phyloP scores from a whole-genome alignment of 345 rosid genomes.

The Citrus mangshanensis region DNA sequence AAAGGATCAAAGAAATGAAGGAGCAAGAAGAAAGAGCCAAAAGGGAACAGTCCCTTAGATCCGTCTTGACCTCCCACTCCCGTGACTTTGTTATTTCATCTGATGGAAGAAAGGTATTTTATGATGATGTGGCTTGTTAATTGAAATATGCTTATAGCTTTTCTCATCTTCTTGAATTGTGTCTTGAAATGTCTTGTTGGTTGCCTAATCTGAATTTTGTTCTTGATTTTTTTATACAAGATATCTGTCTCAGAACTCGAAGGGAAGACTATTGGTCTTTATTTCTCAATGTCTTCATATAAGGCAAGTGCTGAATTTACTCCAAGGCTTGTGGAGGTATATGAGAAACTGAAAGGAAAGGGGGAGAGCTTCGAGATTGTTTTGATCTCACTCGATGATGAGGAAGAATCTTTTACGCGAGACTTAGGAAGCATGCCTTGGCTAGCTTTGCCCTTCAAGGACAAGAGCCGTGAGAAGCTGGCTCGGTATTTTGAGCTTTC shows the following conservation, averaged over 20 bases:
- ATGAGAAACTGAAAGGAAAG: slow-evolving; percentile 46
- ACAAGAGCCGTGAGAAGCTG: slow-evolving; percentile 46
- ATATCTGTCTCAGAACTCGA: slow-evolving; percentile 57
- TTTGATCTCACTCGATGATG: slow-evolving; percentile 49
- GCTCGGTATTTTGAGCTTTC: slow-evolving; percentile 50
- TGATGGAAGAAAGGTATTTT: slow-evolving; percentile 49
- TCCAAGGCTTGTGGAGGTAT: slow-evolving; percentile 45
- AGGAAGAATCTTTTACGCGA: slow-evolving; percentile 51
- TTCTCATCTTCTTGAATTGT: not conserved
- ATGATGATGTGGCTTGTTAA: not conserved
- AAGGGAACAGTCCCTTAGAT: slow-evolving; percentile 53
- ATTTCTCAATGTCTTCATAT: slow-evolving; percentile 37
- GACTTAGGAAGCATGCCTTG: slow-evolving; percentile 55
- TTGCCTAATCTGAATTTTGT: not conserved
- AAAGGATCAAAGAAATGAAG: slow-evolving; percentile 56
- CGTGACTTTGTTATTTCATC: slow-evolving; percentile 59
- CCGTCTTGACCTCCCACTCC: slow-evolving; percentile 45
- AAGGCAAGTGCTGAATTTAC: slow-evolving; percentile 39
- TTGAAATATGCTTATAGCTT: not conserved
- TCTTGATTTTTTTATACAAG: slow-evolving; percentile 23
- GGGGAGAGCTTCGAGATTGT: slow-evolving; percentile 66
- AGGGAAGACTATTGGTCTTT: slow-evolving; percentile 65
- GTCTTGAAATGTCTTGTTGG: not conserved
- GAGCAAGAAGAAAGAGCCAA: slow-evolving; percentile 59
- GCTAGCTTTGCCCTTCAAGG: slow-evolving; percentile 64